Base-by-base conservation (phyloP, 495 filamentous ascomycete species). In the Sporormia fimetaria region DNA sequence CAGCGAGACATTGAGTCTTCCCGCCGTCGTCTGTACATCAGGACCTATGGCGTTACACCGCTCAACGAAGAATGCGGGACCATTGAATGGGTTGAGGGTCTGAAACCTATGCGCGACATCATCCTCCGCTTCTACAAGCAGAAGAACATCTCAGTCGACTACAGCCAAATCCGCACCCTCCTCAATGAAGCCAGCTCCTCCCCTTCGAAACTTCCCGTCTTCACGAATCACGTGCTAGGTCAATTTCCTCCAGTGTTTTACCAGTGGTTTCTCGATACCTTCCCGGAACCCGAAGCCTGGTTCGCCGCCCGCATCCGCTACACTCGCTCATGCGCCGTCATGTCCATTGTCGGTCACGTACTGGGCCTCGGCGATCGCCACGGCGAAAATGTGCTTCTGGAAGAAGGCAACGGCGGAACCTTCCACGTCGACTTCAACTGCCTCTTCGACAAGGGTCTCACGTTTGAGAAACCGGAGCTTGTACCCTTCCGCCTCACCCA, bases 341-440 rank as follows among this genome's bases (percentile, higher is more conserved):
- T 95, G 85, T 93, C 84, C 31, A 94, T 98, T 74, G 83, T 94
- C 16, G 90, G 90, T 37, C 86, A 93, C 20, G 83, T 95, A 43
- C 71, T 98, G 9, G 90, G 51, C 11, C 73, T 99, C 3, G 90
- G 90, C 25, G 90, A 99, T 57, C 84, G 90, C n/a, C 90, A 99
- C 61, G 87, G 87, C 39, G 90, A 96, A 63, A 99, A 99, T 59
- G 83, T 99, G 35, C 72, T 94, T 23, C 83, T 96, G 33, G 87
- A 96, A 59, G 85, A 94, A 69, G 78, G 80, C 24, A 92, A 86
- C 46, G 90, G 92, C 31, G 92, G 93, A 39, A 77, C 92, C 17
- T 77, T 96, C 55, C 90, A 99, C 63, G 90, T 99, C 35, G 90
- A 99, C 64, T 99, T 99, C 71, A 99, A 99, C 63, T 99, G 90